Percentiles rank a stretch among this genome's conserved stretches.
phyloP scores from a whole-genome alignment of 139 green algal species.

The Spirogloea muscicola region DNA sequence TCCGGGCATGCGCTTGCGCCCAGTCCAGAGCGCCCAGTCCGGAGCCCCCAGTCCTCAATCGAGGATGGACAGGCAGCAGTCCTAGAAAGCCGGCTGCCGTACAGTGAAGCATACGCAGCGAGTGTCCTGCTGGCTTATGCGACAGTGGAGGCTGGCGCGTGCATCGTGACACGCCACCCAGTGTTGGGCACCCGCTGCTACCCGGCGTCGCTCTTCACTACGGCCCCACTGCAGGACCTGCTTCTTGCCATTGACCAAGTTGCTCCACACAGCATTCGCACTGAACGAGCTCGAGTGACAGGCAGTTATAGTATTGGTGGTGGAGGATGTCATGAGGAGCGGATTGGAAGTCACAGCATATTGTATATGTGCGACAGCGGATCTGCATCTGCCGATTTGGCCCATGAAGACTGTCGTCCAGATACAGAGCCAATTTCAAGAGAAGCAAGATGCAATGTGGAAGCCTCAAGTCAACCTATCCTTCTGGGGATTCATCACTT shows the following conservation, averaged over 20 bases:
- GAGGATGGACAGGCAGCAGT: not conserved
- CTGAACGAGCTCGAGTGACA: no score
- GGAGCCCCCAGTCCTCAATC: not conserved
- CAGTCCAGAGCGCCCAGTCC: not conserved
- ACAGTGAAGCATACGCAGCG: slow-evolving; percentile 55
- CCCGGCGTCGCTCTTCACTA: slow-evolving; percentile 57
- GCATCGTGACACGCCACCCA: slow-evolving; percentile 52
- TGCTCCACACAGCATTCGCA: no score
- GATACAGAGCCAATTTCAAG: no score
- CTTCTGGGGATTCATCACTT: no score
- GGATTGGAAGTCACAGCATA: no score
- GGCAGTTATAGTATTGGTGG: no score
- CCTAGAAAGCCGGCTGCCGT: slow-evolving; percentile 7
- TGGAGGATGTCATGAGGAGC: no score
- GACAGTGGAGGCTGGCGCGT: slow-evolving; percentile 1
- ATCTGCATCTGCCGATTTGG: no score
- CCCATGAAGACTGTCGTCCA: no score
- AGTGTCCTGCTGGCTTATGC: slow-evolving; percentile 45
- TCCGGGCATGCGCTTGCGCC: slow-evolving; percentile 7
- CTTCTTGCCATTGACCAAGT: slow-evolving; percentile 6
- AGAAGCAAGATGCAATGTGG: no score
- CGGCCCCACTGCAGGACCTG: slow-evolving; percentile 36
- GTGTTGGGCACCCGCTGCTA: slow-evolving; percentile 44
- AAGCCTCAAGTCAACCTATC: no score
- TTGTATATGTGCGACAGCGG: no score